Conservation (phyloP, 106 monocot genomes). For the Cymbidium sinense region DNA sequence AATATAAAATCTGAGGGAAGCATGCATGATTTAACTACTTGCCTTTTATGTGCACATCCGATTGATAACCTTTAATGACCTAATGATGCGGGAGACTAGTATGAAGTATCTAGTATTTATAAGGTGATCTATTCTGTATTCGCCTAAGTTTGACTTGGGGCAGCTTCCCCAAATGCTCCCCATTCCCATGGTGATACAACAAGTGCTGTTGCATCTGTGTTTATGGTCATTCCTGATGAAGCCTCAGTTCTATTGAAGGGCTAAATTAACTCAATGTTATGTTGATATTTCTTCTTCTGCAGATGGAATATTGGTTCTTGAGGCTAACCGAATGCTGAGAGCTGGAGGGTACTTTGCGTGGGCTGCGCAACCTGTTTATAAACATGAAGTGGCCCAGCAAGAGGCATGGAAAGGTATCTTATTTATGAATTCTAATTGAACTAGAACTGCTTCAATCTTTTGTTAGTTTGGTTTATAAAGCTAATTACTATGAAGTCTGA, state of each 20-base stretch:
- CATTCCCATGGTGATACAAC: no score
- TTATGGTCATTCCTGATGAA: background rate
- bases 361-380: conserved; percentile 99
- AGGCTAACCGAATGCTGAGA: conserved; percentile 92
- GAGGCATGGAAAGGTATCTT: conserved; percentile 76
- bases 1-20: background rate
- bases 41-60: background rate
- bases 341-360: conserved; percentile 94
- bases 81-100: background rate
- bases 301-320: conserved; percentile 92
- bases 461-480: background rate
- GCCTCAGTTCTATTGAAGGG: background rate
- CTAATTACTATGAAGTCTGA: background rate
- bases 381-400: conserved; percentile 89
- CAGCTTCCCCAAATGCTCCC: background rate
- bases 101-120: background rate
- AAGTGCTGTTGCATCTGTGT: background rate
- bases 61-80: background rate
- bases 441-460: background rate
- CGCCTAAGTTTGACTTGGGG: background rate
- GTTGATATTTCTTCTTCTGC: conserved; percentile 11
- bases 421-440: background rate
- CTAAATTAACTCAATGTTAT: background rate
- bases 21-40: background rate
- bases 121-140: background rate